Evolutionary conservation across 306 rosid genomes (phyloP), one percentile per base, ranked within the genome.

Genomic region (Prunus fruticosa): DNA sequence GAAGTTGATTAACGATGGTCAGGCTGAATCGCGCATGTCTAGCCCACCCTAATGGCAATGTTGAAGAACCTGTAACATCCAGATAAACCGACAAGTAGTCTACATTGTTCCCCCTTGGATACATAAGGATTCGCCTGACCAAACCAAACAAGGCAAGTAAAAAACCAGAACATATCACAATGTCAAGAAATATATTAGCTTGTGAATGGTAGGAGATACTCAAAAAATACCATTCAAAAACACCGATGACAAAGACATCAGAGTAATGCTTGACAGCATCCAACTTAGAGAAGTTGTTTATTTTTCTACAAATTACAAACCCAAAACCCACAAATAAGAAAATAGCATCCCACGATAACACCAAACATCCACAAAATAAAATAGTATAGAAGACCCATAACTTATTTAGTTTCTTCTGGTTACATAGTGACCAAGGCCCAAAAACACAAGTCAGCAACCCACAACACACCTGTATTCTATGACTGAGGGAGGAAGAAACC

Each of bases 111-210:
- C 75, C 64, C 30, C 58, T 71, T 22, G 23, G 75, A 71, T 71
- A 32, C 64, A 71, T 13, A 53, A 71, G 75, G 64, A 71, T 53
- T 43, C 51, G 49, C 75, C 75, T 71, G 64, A 34, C 28, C 63
- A 54, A 53, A 71, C 51, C 27, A 62, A 51, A 22, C 25, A n/a
- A 27, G 22, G 11, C 14, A n/a, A 11, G 30, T 52, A 1, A 1
- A 69, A 28, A 28, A 50, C 27, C 11, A 69, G 30, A 28, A 49
- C 32, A 30, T 18, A 70, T 49, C 30, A 58, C 64, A 58, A 69
- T 3, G 2, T 10, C n/a, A 51, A 51, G 16, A 30, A 0, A 28
- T 51, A 51, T 3, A 20, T 1, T 22, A 71, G n/a, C 64, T 11
- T 71, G n/a, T 32, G 6, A 54, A 1, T 32, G 19, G 32, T 32